Evolutionary conservation across 208 protist species (phyloP).

Genomic region (Blastocrithidia nonstop): DNA sequence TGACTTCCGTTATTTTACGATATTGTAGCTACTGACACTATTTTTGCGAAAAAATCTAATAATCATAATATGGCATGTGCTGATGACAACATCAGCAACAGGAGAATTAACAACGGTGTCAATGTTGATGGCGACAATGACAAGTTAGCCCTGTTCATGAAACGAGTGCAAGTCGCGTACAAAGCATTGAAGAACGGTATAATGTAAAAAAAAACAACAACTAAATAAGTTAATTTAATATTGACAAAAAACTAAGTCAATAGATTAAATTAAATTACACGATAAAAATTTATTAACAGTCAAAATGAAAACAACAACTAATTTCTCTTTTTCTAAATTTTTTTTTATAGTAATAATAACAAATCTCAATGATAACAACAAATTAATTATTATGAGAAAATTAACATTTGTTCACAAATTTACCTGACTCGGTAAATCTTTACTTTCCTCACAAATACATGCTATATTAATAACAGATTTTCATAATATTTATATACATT

Average conservation of each 20-base stretch:
- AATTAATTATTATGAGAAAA: too few relatives aligned
- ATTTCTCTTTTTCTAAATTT: background rate
- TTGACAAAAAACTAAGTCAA: background rate
- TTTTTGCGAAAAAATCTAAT: background rate
- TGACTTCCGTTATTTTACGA: constrained; percentile 68
- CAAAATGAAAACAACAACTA: background rate
- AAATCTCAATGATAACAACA: too few relatives aligned
- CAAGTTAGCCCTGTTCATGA: constrained; percentile 25
- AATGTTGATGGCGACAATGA: background rate
- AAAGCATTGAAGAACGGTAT: constrained; percentile 65
- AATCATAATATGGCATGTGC: background rate
- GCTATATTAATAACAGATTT: too few relatives aligned
- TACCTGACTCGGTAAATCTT: too few relatives aligned
- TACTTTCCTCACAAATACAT: too few relatives aligned
- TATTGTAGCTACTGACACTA: constrained; percentile 40
- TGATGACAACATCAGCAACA: too few relatives aligned
- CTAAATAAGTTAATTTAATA: background rate
- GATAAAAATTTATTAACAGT: background rate
- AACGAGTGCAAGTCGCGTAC: constrained; percentile 44
- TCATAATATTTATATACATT: too few relatives aligned
- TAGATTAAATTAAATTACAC: background rate
- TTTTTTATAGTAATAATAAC: background rate
- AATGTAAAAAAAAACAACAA: constrained; percentile 12
- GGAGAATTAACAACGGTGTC: background rate
- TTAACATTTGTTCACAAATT: too few relatives aligned